These are phyloP conservation scores for Inosperma sp. DNA, from an alignment of 768 basidiomycete species.

Conservation along the genomic window DNA sequence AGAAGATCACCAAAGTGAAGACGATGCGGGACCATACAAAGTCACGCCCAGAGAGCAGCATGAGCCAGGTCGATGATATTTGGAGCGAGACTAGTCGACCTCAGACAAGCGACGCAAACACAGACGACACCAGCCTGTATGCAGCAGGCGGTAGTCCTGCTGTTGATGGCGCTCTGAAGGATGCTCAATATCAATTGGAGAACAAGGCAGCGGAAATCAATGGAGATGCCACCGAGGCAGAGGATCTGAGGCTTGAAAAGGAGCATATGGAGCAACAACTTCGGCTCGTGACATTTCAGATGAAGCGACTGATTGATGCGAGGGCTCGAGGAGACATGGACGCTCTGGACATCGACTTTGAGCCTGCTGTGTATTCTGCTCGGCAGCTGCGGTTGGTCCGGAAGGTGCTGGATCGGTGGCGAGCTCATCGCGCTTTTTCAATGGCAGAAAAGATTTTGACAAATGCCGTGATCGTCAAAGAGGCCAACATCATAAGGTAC, in stretches of 20 bases:
- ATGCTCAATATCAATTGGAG: constrained; percentile 73
- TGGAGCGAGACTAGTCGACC: constrained; percentile 90
- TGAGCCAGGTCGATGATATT: constrained; percentile 79
- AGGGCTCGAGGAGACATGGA: constrained; percentile 75
- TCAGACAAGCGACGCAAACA: constrained; percentile 69
- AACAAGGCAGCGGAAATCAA: constrained; percentile 59
- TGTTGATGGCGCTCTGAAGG: constrained; percentile 58
- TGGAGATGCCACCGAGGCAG: constrained; percentile 57
- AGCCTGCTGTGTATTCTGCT: constrained; percentile 79
- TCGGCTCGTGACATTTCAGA: constrained; percentile 71
- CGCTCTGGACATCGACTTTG: constrained; percentile 56
- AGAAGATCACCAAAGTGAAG: constrained; percentile 92
- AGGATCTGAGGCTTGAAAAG: constrained; percentile 85
- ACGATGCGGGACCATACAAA: constrained; percentile 78
- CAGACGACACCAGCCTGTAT: constrained; percentile 86
- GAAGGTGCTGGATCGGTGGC: constrained; percentile 82
- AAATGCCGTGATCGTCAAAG: constrained; percentile 82
- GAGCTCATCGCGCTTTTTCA: constrained; percentile 75
- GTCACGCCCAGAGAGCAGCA: constrained; percentile 84
- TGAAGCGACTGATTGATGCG: constrained; percentile 75
- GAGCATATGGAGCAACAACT: constrained; percentile 92
- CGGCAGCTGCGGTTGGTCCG: constrained; percentile 77
- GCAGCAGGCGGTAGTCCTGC: constrained; percentile 60
- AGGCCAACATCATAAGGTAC: constrained; percentile 90
- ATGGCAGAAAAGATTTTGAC: constrained; percentile 90